A percentile compares a stretch with the other conserved stretches of the same genome.
Conservation (phyloP, 83 land plant genomes). For the Picea abies region DNA sequence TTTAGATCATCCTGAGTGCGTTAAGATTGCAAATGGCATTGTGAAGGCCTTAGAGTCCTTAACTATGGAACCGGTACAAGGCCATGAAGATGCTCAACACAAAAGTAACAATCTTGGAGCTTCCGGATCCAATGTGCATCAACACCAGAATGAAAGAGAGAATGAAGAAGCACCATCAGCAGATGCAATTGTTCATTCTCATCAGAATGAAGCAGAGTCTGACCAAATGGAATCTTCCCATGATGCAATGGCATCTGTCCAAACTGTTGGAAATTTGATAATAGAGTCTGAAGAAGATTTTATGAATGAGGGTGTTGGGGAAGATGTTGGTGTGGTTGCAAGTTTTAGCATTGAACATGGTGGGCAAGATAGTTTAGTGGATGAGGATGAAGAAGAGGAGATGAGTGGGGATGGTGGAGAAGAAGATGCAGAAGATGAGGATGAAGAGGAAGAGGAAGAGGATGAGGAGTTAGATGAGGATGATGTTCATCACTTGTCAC, state of each 20-base stretch:
- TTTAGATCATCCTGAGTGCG: constrained; percentile 90
- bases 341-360: constrained; percentile 69
- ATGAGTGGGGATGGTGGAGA: constrained; percentile 76
- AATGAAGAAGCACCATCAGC: constrained; percentile 20
- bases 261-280: constrained; percentile 60
- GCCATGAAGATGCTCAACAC: constrained; percentile 27
- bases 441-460: constrained; percentile 79
- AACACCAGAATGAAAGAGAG: background rate
- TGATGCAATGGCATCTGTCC: constrained; percentile 43
- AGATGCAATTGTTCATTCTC: constrained; percentile 41
- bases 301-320: constrained; percentile 86
- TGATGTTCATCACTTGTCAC: constrained; percentile 89
- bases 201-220: constrained; percentile 28
- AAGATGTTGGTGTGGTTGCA: constrained; percentile 61
- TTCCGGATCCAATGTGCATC: background rate
- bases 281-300: constrained; percentile 72
- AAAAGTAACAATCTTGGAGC: constrained; percentile 15
- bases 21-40: constrained; percentile 80
- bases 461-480: constrained; percentile 84
- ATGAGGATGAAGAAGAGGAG: constrained; percentile 76
- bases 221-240: constrained; percentile 39
- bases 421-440: constrained; percentile 52
- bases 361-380: constrained; percentile 69
- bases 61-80: constrained; percentile 72
- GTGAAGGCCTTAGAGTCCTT: constrained; percentile 85